A percentile compares a stretch with the other conserved stretches of the same genome.
These are phyloP conservation scores for Carex littledalei DNA, from an alignment of 176 grass and related monocot genomes.

Conservation along the genomic window DNA sequence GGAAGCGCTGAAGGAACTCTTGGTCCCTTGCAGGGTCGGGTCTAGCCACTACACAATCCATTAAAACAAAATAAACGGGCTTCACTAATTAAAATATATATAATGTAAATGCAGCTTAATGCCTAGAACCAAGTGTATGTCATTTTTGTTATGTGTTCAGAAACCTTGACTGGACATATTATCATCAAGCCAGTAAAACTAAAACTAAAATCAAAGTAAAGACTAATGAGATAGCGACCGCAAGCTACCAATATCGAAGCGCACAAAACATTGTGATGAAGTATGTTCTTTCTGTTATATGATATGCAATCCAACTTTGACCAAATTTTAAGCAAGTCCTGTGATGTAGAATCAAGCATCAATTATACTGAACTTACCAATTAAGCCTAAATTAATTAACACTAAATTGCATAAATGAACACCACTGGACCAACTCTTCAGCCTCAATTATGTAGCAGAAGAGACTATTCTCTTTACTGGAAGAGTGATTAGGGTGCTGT, in stretches of 20 bases:
- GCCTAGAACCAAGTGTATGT: background rate
- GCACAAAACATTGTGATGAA: background rate
- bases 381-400: background rate
- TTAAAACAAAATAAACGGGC: slow-evolving; percentile 5
- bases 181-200: slow-evolving; percentile 37
- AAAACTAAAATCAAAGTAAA: slow-evolving; percentile 23
- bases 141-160: background rate
- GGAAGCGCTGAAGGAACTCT: background rate
- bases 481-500: background rate
- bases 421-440: background rate
- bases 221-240: background rate
- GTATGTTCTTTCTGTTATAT: background rate
- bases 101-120: background rate
- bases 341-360: background rate
- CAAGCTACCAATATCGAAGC: background rate
- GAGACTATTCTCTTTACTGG: background rate
- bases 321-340: background rate
- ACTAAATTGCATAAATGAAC: background rate
- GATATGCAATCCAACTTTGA: background rate
- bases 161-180: slow-evolving; percentile 29
- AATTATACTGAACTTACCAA: background rate
- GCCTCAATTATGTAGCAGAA: background rate
- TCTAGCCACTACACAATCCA: background rate
- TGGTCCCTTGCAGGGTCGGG: slow-evolving; percentile 3
- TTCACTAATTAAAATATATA: background rate